Base-by-base conservation (phyloP, 75 land plant genomes). In the Pinus albicaulis region DNA sequence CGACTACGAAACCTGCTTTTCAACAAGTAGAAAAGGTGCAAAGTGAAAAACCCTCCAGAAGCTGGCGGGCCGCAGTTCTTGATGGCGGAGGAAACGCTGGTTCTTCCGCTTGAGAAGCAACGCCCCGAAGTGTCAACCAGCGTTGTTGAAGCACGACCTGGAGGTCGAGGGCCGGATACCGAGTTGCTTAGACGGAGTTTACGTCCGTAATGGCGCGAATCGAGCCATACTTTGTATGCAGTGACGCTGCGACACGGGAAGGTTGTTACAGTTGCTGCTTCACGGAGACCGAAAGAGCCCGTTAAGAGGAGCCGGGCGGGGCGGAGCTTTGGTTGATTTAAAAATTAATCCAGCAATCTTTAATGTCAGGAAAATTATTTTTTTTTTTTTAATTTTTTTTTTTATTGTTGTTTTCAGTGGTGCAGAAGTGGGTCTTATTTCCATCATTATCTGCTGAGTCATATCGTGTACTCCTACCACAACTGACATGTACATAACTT, bases 171-270 rank as follows among this genome's bases (percentile, higher is more conserved):
- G 95, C n/a, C 70, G 57, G 7, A 80, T 94, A 7, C 98, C 98
- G 0, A 60, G 15, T 0, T 70, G 63, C 20, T 56, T 93, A 11
- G 41, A 64, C 5, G 96, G 96, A 4, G 85, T 91, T 17, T 93
- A 91, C 75, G 58, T 89, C 55, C 85, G 98, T 63, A 94, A 94
- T 68, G 95, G 95, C 15, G 90, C 90, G 16, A 93, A 93, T 80
- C 92, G 92, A 12, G 89, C 87, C 92, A 80, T 92, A 58, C 96
- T n/a, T n/a, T n/a, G n/a, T n/a, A 93, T 65, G 94, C 92, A 22
- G 89, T 91, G 20, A 71, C 19, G 23, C 55, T 88, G 13, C 3
- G 26, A 7, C 17, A 62, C 8, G 85, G 80, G 12, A 3, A 34
- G 0, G 92, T 87, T 23, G 84, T 76, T 91, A 93, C 80, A 56